Evolutionary conservation across 2,329 filamentous ascomycete species (phyloP), one percentile per base, ranked within the genome.

Genomic region (Venturia nashicola): DNA sequence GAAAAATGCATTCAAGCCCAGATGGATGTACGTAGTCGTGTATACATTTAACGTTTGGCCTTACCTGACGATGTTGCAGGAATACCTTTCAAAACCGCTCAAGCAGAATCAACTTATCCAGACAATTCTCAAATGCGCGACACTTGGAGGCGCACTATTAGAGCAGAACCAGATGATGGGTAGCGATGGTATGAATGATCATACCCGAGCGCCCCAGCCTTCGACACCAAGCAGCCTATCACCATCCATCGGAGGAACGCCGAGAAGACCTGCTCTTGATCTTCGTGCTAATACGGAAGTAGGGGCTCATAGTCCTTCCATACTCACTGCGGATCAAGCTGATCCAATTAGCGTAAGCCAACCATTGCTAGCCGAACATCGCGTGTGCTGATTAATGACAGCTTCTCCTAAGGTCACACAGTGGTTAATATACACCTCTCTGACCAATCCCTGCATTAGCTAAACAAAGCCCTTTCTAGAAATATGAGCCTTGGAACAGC

Each of bases 1-100:
- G 94, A 99, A 75, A 96, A 96, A 80, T 99, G 94, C 75, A 95
- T 99, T 66, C 91, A 96, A 74, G 94, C 93, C 11, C 91, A 97
- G 78, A 99, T 99, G 94, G 94, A 99, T 74, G 73, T 75, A 68
- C 64, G 74, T 73, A 32, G 23, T 18, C n/a, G 34, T 18, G 9
- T 42, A 5, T 14, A 9, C 18, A 12, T 20, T 23, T 8, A 11
- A n/a, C 14, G 34, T 23, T 7, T 34, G 23, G 12, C 43, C 18
- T 34, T 32, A 44, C 61, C 16, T 48, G 6, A 63, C 20, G n/a
- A 73, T 65, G 40, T 16, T 18, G 23, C 62, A 76, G 74, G 94
- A 99, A 75, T 99, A 99, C 73, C 80, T 99, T 51, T 96, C 93
- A 20, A 99, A 99, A 74, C 93, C 93, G 34, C 80, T 97, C 66